Percentiles rank a stretch among this genome's conserved stretches.
Evolutionary conservation across 1,284 basidiomycete species (phyloP).

Genomic region (Rhodotorula sp.): DNA sequence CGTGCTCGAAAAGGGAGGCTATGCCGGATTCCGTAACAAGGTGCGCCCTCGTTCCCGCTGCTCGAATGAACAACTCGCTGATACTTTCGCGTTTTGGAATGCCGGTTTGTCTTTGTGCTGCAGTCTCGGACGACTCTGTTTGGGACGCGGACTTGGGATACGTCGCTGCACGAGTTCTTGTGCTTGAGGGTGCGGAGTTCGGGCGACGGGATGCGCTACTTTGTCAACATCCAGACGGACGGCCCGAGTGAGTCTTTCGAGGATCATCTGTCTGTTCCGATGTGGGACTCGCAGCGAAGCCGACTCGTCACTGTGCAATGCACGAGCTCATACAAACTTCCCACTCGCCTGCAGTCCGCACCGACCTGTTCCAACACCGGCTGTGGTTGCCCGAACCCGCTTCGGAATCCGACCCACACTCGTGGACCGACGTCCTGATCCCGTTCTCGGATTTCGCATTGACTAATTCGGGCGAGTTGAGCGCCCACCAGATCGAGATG

Average conservation of each 20-base stretch:
- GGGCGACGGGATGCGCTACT: conserved; percentile 61
- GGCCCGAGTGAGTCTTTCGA: conserved; percentile 50
- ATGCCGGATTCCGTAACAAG: conserved; percentile 81
- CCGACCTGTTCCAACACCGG: conserved; percentile 85
- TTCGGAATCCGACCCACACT: conserved; percentile 58
- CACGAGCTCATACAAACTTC: neutral
- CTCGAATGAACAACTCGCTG: neutral
- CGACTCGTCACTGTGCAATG: neutral
- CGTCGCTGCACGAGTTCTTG: conserved; percentile 72
- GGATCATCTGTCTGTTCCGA: no score
- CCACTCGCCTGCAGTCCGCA: conserved; percentile 53
- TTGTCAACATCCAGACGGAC: conserved; percentile 85
- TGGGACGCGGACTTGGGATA: conserved; percentile 75
- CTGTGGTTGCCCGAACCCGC: conserved; percentile 60
- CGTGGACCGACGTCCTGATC: conserved; percentile 85
- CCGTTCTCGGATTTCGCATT: conserved; percentile 77
- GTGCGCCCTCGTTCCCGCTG: conserved; percentile 47
- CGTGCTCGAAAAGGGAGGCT: conserved; percentile 60
- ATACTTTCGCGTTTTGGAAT: neutral
- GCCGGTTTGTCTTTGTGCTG: no score
- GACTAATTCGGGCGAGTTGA: conserved; percentile 75
- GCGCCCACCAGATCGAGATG: conserved; percentile 66
- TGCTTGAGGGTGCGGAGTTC: conserved; percentile 72
- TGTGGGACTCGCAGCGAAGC: conserved; percentile 16
- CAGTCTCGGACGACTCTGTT: conserved; percentile 63